Conservation (phyloP, 1,284 basidiomycete species). For the Heterobasidion parviporum region DNA sequence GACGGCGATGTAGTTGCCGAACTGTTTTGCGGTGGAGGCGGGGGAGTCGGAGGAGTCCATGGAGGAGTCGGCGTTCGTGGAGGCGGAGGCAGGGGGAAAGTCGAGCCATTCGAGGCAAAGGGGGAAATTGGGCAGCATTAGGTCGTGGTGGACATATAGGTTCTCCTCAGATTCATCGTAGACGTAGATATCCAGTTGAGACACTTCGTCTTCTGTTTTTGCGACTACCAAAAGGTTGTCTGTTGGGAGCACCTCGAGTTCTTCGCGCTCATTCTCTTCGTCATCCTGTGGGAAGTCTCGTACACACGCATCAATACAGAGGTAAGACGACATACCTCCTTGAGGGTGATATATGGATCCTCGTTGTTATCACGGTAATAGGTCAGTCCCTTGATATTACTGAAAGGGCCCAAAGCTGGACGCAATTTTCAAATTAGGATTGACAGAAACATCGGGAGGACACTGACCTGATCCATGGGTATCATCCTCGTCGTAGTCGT, state of each 20-base stretch:
- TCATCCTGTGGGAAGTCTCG: slow-evolving; percentile 40
- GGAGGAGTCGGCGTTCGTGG: slow-evolving; percentile 21
- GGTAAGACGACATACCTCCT: slow-evolving; percentile 55
- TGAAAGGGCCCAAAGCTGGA: slow-evolving; percentile 81
- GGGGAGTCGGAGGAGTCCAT: slow-evolving; percentile 21
- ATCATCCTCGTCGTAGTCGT: slow-evolving; percentile 89
- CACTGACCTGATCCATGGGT: slow-evolving; percentile 45
- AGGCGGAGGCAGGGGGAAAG: slow-evolving; percentile 63
- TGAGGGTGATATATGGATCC: slow-evolving; percentile 95
- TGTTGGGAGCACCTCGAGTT: slow-evolving; percentile 82
- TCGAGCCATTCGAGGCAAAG: slow-evolving; percentile 99
- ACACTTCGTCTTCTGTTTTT: slow-evolving; percentile 96
- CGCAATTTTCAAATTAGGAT: slow-evolving; percentile 1
- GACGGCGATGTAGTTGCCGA: slow-evolving; percentile 92
- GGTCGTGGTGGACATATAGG: slow-evolving; percentile 95
- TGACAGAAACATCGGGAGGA: slow-evolving; percentile 5
- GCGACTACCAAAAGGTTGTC: slow-evolving; percentile 92
- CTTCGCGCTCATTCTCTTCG: slow-evolving; percentile 81
- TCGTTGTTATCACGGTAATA: slow-evolving; percentile 91
- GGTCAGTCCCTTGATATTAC: slow-evolving; percentile 91
- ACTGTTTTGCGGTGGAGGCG: slow-evolving; percentile 24
- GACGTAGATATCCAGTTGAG: slow-evolving; percentile 91
- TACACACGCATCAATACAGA: slow-evolving; percentile 1
- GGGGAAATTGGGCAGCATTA: slow-evolving; percentile 96
- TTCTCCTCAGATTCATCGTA: slow-evolving; percentile 92